phyloP scores from a whole-genome alignment of 192 early-diverging fungal species.

The Entophlyctis luteolus region DNA sequence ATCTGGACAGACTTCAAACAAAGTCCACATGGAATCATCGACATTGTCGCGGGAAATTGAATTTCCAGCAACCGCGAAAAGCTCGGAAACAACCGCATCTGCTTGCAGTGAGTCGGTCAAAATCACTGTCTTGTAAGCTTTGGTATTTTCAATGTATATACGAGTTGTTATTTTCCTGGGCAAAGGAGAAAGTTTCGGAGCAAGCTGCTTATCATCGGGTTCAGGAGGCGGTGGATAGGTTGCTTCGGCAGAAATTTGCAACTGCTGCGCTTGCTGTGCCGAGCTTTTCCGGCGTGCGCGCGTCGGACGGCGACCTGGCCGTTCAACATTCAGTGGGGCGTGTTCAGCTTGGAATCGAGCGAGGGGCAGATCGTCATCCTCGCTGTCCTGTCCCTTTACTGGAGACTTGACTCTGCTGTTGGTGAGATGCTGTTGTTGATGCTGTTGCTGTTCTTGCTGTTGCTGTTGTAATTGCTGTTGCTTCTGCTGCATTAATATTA shows the following conservation, averaged over 20 bases:
- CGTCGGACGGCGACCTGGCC: too few relatives aligned
- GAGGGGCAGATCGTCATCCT: constrained; percentile 10
- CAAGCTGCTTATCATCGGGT: too few relatives aligned
- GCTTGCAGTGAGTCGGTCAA: constrained; percentile 71
- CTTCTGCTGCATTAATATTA: not conserved
- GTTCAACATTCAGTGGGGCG: too few relatives aligned
- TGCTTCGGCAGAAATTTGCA: not conserved
- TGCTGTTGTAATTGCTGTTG: not conserved
- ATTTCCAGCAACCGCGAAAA: constrained; percentile 50
- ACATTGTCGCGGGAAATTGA: constrained; percentile 41
- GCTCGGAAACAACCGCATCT: constrained; percentile 65
- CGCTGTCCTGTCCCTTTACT: not conserved
- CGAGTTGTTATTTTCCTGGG: constrained; percentile 63
- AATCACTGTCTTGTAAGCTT: constrained; percentile 70
- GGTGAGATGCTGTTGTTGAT: not conserved
- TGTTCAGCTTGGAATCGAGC: constrained; percentile 8
- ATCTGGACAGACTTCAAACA: constrained; percentile 88
- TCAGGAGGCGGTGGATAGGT: too few relatives aligned
- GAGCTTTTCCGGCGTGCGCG: too few relatives aligned
- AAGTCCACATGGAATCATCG: constrained; percentile 59
- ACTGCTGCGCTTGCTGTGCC: not conserved
- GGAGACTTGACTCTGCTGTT: not conserved
- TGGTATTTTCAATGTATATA: constrained; percentile 77
- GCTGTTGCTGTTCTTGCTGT: not conserved
- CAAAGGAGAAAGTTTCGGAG: not conserved